These are phyloP conservation scores for Chalciporus sp. DNA, from an alignment of 1,284 basidiomycete species.

Conservation along the genomic window DNA sequence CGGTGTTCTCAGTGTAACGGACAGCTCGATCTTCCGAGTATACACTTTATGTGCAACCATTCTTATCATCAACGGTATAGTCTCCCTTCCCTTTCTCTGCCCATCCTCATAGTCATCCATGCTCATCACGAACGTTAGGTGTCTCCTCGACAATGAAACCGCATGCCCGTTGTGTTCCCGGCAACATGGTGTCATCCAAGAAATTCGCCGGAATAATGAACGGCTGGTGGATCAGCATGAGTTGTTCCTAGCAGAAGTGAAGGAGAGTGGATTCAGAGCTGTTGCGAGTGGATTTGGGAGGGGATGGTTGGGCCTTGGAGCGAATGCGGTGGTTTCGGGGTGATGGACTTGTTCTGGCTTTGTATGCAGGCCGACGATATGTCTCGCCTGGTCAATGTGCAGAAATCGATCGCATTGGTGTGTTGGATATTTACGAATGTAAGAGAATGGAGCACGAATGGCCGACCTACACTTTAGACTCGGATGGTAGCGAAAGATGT, in stretches of 20 bases:
- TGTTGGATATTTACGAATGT: too few relatives aligned
- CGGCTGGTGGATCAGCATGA: slow-evolving; percentile 85
- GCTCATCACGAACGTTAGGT: slow-evolving; percentile 47
- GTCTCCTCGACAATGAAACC: slow-evolving; percentile 80
- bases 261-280: slow-evolving; percentile 81
- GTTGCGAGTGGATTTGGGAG: slow-evolving; percentile 82
- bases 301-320: slow-evolving; percentile 60
- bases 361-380: neutral
- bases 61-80: slow-evolving; percentile 90
- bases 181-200: slow-evolving; percentile 86
- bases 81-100: neutral
- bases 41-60: slow-evolving; percentile 99
- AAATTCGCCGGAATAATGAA: slow-evolving; percentile 85
- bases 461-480: too few relatives aligned
- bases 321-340: slow-evolving; percentile 1
- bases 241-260: slow-evolving; percentile 84
- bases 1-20: slow-evolving; percentile 87
- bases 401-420: too few relatives aligned
- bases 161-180: slow-evolving; percentile 89
- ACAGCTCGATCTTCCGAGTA: slow-evolving; percentile 87
- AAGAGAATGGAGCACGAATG: too few relatives aligned
- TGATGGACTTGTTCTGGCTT: slow-evolving; percentile 3
- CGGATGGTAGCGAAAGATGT: too few relatives aligned
- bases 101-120: neutral
- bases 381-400: too few relatives aligned